These are phyloP conservation scores for Nigrospora osmanthi DNA, from an alignment of 2,329 filamentous ascomycete genomes.

Conservation along the genomic window DNA sequence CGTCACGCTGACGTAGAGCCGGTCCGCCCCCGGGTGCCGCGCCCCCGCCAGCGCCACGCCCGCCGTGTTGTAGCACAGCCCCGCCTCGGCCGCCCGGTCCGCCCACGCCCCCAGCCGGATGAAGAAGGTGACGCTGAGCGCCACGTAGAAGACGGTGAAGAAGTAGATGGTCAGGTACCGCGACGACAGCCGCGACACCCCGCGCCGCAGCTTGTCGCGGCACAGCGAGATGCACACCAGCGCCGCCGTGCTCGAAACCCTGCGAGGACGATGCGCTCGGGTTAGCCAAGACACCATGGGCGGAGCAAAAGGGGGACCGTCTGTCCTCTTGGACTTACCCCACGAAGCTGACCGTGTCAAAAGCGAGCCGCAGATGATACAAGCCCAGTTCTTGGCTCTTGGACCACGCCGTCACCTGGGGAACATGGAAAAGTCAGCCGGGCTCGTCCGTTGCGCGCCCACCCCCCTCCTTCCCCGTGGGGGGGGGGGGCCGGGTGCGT, in stretches of 20 bases:
- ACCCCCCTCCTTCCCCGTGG: too few species aligned
- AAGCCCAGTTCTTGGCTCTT: slow-evolving; percentile 6
- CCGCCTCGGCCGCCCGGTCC: slow-evolving; percentile 7
- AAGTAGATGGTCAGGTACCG: slow-evolving; percentile 18
- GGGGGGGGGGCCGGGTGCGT: too few species aligned
- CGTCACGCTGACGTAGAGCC: slow-evolving; percentile 14
- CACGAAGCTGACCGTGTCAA: slow-evolving; percentile 10
- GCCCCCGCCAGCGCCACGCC: slow-evolving; percentile 8
- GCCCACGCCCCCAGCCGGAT: slow-evolving; percentile 14
- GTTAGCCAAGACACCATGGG: too few species aligned
- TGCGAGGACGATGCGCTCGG: too few species aligned
- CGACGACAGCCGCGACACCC: slow-evolving; percentile 4
- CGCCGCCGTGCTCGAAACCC: slow-evolving; percentile 6
- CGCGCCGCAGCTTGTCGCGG: slow-evolving; percentile 3
- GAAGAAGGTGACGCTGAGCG: slow-evolving; percentile 16
- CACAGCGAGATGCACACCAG: slow-evolving; percentile 5
- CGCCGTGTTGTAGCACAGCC: slow-evolving; percentile 17
- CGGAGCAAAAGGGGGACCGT: too few species aligned
- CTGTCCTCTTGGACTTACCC: slow-evolving; percentile 3
- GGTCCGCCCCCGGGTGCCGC: slow-evolving; percentile 14
- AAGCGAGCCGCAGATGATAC: slow-evolving; percentile 8
- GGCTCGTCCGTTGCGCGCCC: background rate
- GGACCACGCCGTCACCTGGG: slow-evolving; percentile 7
- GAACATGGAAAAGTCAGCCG: too few species aligned
- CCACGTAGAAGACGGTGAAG: slow-evolving; percentile 16